Percentiles rank a stretch among this genome's conserved stretches.
Evolutionary conservation across 2,329 filamentous ascomycete species (phyloP).

Genomic region (Ascochyta clinopodiicola): DNA sequence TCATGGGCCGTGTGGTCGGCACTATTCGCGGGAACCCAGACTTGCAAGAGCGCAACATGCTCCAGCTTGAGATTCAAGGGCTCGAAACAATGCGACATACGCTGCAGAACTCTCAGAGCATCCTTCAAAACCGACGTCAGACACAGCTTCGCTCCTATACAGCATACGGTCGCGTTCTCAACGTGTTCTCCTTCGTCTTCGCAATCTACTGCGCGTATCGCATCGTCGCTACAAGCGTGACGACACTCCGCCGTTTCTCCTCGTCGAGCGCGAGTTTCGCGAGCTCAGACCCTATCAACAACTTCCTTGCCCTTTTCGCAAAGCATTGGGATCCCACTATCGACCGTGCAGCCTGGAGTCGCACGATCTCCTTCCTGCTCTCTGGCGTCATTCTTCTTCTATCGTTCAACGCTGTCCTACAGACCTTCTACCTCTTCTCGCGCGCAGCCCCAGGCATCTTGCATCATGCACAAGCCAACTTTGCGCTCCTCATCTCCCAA

Average conservation of each 20-base stretch:
- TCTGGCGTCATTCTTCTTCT: constrained; percentile 83
- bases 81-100: constrained; percentile 80
- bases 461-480: constrained; percentile 75
- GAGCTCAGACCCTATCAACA: constrained; percentile 81
- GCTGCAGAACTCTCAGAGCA: constrained; percentile 68
- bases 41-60: constrained; percentile 57
- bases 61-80: constrained; percentile 79
- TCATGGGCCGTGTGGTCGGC: constrained; percentile 77
- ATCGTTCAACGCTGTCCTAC: constrained; percentile 81
- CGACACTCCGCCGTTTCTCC: constrained; percentile 68
- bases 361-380: constrained; percentile 83
- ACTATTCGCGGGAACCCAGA: constrained; percentile 69
- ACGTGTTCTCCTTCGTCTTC: constrained; percentile 72
- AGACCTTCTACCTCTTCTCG: constrained; percentile 82
- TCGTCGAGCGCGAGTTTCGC: constrained; percentile 63
- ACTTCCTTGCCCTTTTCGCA: constrained; percentile 78
- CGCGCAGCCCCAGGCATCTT: constrained; percentile 76
- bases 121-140: constrained; percentile 68
- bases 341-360: constrained; percentile 82
- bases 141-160: constrained; percentile 73
- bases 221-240: constrained; percentile 73
- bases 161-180: constrained; percentile 67
- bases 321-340: constrained; percentile 84
- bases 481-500: constrained; percentile 80
- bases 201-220: constrained; percentile 85